Base-by-base conservation (phyloP, 805 yeast genomes). In the Metschnikowia noctiluminum region DNA sequence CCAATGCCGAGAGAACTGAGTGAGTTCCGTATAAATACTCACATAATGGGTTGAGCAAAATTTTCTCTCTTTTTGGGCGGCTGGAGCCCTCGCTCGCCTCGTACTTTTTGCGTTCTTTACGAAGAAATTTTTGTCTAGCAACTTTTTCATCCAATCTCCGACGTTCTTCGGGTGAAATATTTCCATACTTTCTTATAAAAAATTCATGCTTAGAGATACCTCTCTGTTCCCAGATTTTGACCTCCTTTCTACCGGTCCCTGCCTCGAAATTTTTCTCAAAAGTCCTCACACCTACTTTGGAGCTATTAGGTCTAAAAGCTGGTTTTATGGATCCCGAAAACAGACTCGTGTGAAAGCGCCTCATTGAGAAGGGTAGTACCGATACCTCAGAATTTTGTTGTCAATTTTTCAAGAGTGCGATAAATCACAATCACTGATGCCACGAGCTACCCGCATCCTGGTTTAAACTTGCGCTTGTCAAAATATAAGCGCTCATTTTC, bases 1-100 rank as follows among this genome's bases (percentile, higher is more conserved):
- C 62, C 49, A 90, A 68, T 0, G 89, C 96, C 0, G 96, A 85
- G 13, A 76, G 54, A 2, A 90, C 92, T 0, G 95, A 70, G 47
- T 86, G 84, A 0, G 85, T 81, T 8, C 97, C 97, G 60, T 77
- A 89, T 2, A 89, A 66, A 60, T 84, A 85, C 60, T 89, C 96
- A 42, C 76, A 65, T 34, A 81, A 61, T 0, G 86, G 84, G 45
- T 77, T 75, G 31, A 56, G 45, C 36, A 49, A 49, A 27, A 47
- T 36, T 31, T 50, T 46, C n/a, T 50, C 54, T n/a, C 46, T 42
- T 30, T 43, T 38, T 9, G 43, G 51, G 9, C 31, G 36, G 9
- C 45, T 44, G 47, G 42, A 48, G 28, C 40, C 49, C n/a, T 52
- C 55, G 31, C 57, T 56, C 34, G 40, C 36, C 43, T 62, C 67